Percentiles rank a stretch among this genome's conserved stretches.
Conservation (phyloP, 805 yeast genomes). For the Saturnispora ahearnii region DNA sequence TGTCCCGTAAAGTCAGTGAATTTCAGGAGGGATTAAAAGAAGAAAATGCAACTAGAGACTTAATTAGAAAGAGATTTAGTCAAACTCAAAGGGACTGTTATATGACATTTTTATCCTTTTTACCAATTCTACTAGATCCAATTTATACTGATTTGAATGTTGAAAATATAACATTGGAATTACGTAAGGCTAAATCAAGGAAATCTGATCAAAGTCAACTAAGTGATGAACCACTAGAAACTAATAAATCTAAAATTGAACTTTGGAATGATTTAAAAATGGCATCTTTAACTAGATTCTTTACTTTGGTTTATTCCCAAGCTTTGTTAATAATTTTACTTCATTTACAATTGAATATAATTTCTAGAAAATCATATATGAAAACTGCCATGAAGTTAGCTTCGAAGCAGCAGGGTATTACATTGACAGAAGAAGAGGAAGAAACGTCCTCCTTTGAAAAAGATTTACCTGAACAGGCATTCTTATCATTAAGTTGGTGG, state of each 20-base stretch:
- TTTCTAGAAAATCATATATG: conserved; percentile 80
- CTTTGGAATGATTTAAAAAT: conserved; percentile 80
- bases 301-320: conserved; percentile 61
- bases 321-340: conserved; percentile 69
- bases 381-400: conserved; percentile 70
- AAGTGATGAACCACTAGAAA: neutral
- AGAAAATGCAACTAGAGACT: conserved; percentile 54
- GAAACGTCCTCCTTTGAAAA: conserved; percentile 18
- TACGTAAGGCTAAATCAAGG: conserved; percentile 37
- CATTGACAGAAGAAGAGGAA: conserved; percentile 25
- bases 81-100: conserved; percentile 90
- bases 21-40: conserved; percentile 44
- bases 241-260: conserved; percentile 44
- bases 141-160: conserved; percentile 56
- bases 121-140: conserved; percentile 67
- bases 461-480: conserved; percentile 63
- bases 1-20: conserved; percentile 37
- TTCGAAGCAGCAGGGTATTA: conserved; percentile 33
- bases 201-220: conserved; percentile 7
- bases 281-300: conserved; percentile 61
- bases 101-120: conserved; percentile 70
- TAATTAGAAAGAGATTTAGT: conserved; percentile 71
- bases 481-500: conserved; percentile 90
- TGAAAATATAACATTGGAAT: conserved; percentile 60
- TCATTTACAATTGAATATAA: conserved; percentile 75